Conservation (phyloP, 768 basidiomycete species). For the Trametes cinnabarina region DNA sequence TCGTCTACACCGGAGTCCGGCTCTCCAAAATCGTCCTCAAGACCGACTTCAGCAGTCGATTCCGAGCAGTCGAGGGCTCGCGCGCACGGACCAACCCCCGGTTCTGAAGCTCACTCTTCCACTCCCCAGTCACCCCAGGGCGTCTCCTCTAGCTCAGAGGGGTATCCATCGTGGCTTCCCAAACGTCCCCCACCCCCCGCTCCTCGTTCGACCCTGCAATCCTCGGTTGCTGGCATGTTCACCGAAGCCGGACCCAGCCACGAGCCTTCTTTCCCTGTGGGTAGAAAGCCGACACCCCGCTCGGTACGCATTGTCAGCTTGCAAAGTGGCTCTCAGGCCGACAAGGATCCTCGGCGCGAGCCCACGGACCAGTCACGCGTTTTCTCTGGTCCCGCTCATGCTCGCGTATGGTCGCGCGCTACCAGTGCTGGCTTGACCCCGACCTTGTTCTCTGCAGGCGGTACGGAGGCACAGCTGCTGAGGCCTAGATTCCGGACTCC, state of each 20-base stretch:
- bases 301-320: slow-evolving; percentile 80
- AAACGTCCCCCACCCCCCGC: slow-evolving; percentile 73
- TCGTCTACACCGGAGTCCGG: slow-evolving; percentile 22
- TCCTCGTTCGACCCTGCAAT: slow-evolving; percentile 68
- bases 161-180: slow-evolving; percentile 85
- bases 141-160: slow-evolving; percentile 46
- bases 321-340: slow-evolving; percentile 45
- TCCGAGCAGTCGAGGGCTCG: slow-evolving; percentile 10
- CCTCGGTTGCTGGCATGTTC: slow-evolving; percentile 44
- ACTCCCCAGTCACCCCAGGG: slow-evolving; percentile 26
- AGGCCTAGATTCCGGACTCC: slow-evolving; percentile 68
- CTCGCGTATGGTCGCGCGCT: slow-evolving; percentile 60
- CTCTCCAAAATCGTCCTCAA: slow-evolving; percentile 29
- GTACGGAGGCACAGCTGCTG: slow-evolving; percentile 32
- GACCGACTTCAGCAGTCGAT: slow-evolving; percentile 22
- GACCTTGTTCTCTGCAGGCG: slow-evolving; percentile 41
- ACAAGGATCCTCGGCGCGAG: slow-evolving; percentile 42
- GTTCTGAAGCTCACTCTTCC: slow-evolving; percentile 20
- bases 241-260: slow-evolving; percentile 31
- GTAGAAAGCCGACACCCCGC: slow-evolving; percentile 77
- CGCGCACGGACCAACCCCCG: slow-evolving; percentile 17
- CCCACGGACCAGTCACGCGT: slow-evolving; percentile 50
- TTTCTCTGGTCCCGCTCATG: slow-evolving; percentile 31
- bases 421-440: slow-evolving; percentile 45
- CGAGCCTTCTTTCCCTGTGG: slow-evolving; percentile 42